Percentiles rank a stretch among this genome's conserved stretches.
Evolutionary conservation across 2,329 filamentous ascomycete species (phyloP).

Genomic region (Beauveria brongniartii): DNA sequence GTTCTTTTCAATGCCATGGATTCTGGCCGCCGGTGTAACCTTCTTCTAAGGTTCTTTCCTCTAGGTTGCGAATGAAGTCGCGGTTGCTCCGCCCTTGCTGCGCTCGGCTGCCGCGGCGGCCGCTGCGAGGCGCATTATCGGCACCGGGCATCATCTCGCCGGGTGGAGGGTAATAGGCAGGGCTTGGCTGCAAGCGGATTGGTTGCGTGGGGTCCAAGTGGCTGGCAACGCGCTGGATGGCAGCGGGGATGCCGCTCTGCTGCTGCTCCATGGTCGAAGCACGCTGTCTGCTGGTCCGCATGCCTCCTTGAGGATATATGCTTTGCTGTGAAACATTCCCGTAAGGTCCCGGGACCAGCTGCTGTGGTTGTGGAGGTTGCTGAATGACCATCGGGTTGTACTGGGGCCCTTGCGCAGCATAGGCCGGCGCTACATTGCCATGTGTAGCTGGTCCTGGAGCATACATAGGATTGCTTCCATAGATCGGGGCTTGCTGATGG

Average conservation of each 20-base stretch:
- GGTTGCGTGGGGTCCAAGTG: constrained; percentile 92
- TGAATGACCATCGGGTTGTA: constrained; percentile 70
- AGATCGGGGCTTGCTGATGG: constrained; percentile 54
- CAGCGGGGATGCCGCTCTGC: constrained; percentile 82
- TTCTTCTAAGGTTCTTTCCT: constrained; percentile 90
- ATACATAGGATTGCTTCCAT: constrained; percentile 79
- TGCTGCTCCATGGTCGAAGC: constrained; percentile 96
- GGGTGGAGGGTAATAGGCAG: constrained; percentile 92
- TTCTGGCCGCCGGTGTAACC: constrained; percentile 65
- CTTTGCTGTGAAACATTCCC: constrained; percentile 40
- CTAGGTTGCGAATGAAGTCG: constrained; percentile 90
- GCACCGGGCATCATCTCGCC: constrained; percentile 68
- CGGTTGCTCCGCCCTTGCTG: constrained; percentile 56
- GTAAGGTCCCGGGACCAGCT: constrained; percentile 60
- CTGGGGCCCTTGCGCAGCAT: constrained; percentile 61
- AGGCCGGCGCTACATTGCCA: constrained; percentile 57
- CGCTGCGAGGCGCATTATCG: constrained; percentile 48
- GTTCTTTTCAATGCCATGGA: constrained; percentile 55
- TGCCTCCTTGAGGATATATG: constrained; percentile 56
- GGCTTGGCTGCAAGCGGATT: constrained; percentile 88
- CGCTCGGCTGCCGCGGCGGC: constrained; percentile 68
- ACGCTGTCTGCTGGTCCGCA: constrained; percentile 73
- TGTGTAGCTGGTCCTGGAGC: constrained; percentile 41
- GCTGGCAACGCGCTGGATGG: constrained; percentile 90
- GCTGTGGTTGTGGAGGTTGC: constrained; percentile 46